Conservation (phyloP, 306 rosid genomes). For the Dalbergia cochinchinensis region DNA sequence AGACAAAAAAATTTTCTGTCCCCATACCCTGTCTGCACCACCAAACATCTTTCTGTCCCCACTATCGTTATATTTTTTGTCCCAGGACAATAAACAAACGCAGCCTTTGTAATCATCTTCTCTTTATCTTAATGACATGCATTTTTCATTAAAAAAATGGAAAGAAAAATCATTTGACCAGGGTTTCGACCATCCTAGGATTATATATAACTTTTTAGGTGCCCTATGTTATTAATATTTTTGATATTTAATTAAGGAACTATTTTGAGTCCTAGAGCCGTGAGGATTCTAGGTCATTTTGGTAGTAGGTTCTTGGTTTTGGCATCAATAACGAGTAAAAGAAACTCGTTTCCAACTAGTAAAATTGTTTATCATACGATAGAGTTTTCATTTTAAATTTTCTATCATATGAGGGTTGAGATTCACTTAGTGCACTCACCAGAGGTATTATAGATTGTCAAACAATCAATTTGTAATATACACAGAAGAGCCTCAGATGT, state of each 20-base stretch:
- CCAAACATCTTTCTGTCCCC: too few species aligned
- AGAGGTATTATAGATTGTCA: slow-evolving; percentile 83
- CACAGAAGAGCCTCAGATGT: slow-evolving; percentile 86
- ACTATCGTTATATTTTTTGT: too few species aligned
- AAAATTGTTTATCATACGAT: slow-evolving; percentile 3
- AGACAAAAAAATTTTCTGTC: too few species aligned
- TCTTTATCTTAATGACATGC: too few species aligned
- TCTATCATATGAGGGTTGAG: slow-evolving; percentile 34
- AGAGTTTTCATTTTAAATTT: slow-evolving; percentile 6
- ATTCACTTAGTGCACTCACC: slow-evolving; percentile 60
- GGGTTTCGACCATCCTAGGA: neutral
- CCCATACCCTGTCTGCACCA: too few species aligned
- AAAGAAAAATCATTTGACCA: neutral
- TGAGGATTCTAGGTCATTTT: neutral
- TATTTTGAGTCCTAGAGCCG: neutral
- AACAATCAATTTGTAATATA: slow-evolving; percentile 73
- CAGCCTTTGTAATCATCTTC: too few species aligned
- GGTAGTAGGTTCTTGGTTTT: neutral
- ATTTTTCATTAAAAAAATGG: too few species aligned
- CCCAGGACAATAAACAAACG: too few species aligned
- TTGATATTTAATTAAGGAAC: neutral
- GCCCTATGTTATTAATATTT: neutral
- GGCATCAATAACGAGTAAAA: slow-evolving; percentile 16
- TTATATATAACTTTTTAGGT: neutral
- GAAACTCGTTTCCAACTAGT: slow-evolving; percentile 13